Evolutionary conservation across 2,329 filamentous ascomycete genomes (phyloP), one percentile per base, ranked within the genome.

Genomic region (Aspergillus candidus): DNA sequence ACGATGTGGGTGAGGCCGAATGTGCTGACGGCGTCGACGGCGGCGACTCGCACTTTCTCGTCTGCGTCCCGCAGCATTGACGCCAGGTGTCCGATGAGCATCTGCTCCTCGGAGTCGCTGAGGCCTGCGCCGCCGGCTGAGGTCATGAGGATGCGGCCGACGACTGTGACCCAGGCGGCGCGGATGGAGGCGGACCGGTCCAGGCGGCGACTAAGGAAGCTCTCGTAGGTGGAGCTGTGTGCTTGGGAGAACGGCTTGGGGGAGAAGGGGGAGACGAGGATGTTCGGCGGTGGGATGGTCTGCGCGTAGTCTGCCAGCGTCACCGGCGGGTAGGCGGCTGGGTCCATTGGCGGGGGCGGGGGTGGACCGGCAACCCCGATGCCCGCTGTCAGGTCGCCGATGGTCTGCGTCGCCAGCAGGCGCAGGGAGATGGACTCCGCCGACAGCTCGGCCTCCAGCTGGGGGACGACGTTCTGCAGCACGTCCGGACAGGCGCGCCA

Each of bases 301-400:
- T 77, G 70, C 7, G 72, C 64, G 32, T 73, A 69, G 2, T 75
- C 69, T 4, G 70, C 62, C 17, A 70, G 39, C 2, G 60, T 61
- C 30, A 72, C 61, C 14, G 84, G 80, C n/a, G 91, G 91, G 58
- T 94, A 96, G 27, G 85, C 83, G 15, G 85, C 79, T 11, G 91
- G 87, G 58, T 96, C 88, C 59, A 95, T 76, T 2, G 73, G 67
- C 8, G 84, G 79, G 6, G 80, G 70, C 11, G 85, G 79, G 12
- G 90, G 88, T 43, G 88, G 86, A 0, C 91, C 91, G 49, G 90
- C 88, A 48, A 91, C 87, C 39, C 91, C 91, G 62, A 97, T 94
- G 5, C 91, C 91, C 33, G 91, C 84, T 18, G 94, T 85, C 75
- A 98, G 90, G 61, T 97, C 91, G 41, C 94, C 93, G 32, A 98